Evolutionary conservation across 129 eudicot species (phyloP).

Genomic region (Flaveria brownii): DNA sequence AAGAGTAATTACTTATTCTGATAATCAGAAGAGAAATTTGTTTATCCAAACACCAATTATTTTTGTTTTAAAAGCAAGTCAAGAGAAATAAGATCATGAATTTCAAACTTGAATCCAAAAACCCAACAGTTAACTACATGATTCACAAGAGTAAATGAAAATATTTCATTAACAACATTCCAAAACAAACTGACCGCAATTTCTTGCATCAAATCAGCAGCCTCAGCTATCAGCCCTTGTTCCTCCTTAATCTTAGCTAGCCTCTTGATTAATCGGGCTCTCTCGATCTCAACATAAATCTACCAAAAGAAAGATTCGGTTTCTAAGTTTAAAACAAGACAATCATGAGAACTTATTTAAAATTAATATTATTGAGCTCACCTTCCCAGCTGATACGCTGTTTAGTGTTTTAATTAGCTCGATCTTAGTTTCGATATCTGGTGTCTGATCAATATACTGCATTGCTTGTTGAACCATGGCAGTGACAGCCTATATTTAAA

Average conservation of each 20-base stretch:
- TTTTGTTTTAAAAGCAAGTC: background rate
- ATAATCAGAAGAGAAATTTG: background rate
- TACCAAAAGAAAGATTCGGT: conserved; percentile 19
- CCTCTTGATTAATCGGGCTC: conserved; percentile 73
- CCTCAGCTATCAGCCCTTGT: conserved; percentile 79
- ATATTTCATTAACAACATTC: conserved; percentile 60
- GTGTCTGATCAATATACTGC: conserved; percentile 86
- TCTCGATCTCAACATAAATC: conserved; percentile 85
- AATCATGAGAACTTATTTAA: background rate
- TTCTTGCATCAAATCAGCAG: conserved; percentile 95
- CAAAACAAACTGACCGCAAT: conserved; percentile 60
- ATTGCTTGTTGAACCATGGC: conserved; percentile 96
- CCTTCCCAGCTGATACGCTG: conserved; percentile 95
- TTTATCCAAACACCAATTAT: background rate
- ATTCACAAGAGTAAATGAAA: background rate
- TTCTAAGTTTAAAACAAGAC: background rate
- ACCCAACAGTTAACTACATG: background rate
- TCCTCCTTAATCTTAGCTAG: conserved; percentile 87
- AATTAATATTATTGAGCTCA: conserved; percentile 21
- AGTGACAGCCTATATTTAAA: conserved; percentile 59
- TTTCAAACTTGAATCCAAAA: background rate
- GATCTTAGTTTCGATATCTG: conserved; percentile 76
- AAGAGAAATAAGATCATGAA: background rate
- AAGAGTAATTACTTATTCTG: background rate
- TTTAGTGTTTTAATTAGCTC: conserved; percentile 88